A percentile compares a stretch with the other conserved stretches of the same genome.
phyloP scores from a whole-genome alignment of 495 filamentous ascomycete genomes.

The Lepraria neglecta region DNA sequence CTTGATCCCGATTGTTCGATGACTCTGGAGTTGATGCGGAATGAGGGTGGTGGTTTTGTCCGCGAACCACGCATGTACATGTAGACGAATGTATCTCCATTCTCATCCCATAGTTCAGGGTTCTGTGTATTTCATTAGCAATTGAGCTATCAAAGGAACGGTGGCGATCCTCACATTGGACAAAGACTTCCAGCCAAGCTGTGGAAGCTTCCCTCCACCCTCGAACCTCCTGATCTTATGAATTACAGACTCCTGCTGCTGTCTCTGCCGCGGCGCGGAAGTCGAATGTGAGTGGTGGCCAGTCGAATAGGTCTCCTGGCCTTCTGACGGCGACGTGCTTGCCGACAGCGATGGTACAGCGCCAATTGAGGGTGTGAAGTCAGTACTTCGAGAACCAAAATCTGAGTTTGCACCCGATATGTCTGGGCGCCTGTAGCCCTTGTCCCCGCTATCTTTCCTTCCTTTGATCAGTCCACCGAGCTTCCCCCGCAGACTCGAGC shows the following conservation, averaged over 20 bases:
- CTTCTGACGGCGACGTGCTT: constrained; percentile 28
- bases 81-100: constrained; percentile 31
- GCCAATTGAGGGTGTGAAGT: constrained; percentile 28
- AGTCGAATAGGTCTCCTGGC: constrained; percentile 18
- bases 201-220: constrained; percentile 30
- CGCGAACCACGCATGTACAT: constrained; percentile 31
- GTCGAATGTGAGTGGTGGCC: constrained; percentile 15
- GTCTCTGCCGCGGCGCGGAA: constrained; percentile 18
- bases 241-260: constrained; percentile 28
- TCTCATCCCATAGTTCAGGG: constrained; percentile 31
- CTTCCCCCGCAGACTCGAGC: constrained; percentile 29
- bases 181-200: constrained; percentile 31
- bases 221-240: constrained; percentile 31
- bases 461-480: constrained; percentile 27
- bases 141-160: neutral
- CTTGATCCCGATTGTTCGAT: constrained; percentile 27
- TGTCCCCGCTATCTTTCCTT: constrained; percentile 20
- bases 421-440: constrained; percentile 18
- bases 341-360: constrained; percentile 29
- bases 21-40: constrained; percentile 28
- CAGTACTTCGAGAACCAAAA: constrained; percentile 25
- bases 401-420: constrained; percentile 24
- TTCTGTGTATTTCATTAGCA: constrained; percentile 23
- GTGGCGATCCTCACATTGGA: constrained; percentile 24
- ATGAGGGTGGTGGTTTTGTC: constrained; percentile 31